phyloP scores from a whole-genome alignment of 164 flowering plant genomes.

The Umbilicus rupestris region DNA sequence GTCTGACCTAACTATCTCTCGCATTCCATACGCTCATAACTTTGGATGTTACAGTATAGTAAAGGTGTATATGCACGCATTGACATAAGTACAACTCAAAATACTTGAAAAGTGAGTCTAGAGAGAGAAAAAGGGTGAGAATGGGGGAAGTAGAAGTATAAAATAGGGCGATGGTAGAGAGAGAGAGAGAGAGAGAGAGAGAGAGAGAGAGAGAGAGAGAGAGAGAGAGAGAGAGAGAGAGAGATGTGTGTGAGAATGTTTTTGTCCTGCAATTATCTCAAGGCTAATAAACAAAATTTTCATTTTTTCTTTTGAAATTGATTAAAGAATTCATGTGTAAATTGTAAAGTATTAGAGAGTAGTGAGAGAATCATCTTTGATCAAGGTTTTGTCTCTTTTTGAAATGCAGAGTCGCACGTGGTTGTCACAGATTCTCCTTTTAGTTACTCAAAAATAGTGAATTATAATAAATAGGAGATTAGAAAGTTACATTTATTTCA shows the following conservation, averaged over 20 bases:
- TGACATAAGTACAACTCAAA: too few species aligned
- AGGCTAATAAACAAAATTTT: neutral
- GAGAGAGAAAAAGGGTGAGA: too few species aligned
- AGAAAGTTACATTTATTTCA: too few species aligned
- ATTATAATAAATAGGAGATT: too few species aligned
- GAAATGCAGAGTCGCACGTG: slow-evolving; percentile 3
- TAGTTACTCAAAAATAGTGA: too few species aligned
- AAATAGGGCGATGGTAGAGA: neutral
- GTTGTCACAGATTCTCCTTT: neutral
- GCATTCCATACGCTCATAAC: too few species aligned
- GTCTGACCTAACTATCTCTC: too few species aligned
- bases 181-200: neutral
- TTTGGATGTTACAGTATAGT: too few species aligned
- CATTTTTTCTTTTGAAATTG: neutral
- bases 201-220: neutral
- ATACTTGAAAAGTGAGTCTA: too few species aligned
- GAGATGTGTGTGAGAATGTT: slow-evolving; percentile 15
- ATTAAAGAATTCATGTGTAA: neutral
- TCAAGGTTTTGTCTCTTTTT: slow-evolving; percentile 2
- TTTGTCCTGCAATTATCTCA: slow-evolving; percentile 33
- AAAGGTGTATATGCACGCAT: too few species aligned
- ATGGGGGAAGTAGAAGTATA: neutral
- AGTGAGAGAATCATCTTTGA: neutral
- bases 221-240: neutral
- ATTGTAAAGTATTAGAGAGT: neutral